These are phyloP conservation scores for Hyaloperonospora arabidopsidis DNA, from an alignment of 352 stramenopile genomes.

Conservation along the genomic window DNA sequence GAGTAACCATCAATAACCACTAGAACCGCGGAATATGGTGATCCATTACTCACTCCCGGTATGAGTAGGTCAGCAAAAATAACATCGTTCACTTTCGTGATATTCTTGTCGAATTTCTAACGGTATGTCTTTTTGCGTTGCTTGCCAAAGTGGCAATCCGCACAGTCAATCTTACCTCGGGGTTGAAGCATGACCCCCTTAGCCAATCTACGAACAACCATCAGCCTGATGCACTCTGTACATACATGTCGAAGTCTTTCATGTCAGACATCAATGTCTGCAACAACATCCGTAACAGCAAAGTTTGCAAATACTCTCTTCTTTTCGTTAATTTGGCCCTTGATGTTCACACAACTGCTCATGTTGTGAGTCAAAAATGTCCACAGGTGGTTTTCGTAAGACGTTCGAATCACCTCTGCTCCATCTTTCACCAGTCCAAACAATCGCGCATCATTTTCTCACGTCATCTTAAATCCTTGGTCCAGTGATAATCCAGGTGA, in stretches of 20 bases:
- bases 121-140: slow-evolving; percentile 8
- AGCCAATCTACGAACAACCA: slow-evolving; percentile 10
- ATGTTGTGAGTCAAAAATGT: slow-evolving; percentile 10
- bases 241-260: slow-evolving; percentile 5
- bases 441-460: slow-evolving; percentile 1
- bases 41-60: not conserved
- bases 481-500: slow-evolving; percentile 10
- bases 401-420: slow-evolving; percentile 9
- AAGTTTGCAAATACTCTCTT: slow-evolving; percentile 9
- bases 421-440: slow-evolving; percentile 9
- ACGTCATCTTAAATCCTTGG: slow-evolving; percentile 17
- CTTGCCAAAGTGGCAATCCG: slow-evolving; percentile 15
- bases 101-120: slow-evolving; percentile 7
- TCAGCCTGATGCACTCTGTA: slow-evolving; percentile 11
- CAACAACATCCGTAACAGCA: slow-evolving; percentile 9
- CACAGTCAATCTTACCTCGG: slow-evolving; percentile 11
- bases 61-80: slow-evolving; percentile 13
- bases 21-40: not conserved
- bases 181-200: slow-evolving; percentile 12
- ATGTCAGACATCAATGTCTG: slow-evolving; percentile 9
- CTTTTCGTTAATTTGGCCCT: not conserved
- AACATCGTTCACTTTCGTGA: slow-evolving; percentile 8
- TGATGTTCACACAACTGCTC: not conserved
- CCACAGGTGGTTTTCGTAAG: slow-evolving; percentile 5
- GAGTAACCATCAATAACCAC: slow-evolving; percentile 7